Evolutionary conservation across 148 eudicot species (phyloP).

Genomic region (Euryodendron excelsum): DNA sequence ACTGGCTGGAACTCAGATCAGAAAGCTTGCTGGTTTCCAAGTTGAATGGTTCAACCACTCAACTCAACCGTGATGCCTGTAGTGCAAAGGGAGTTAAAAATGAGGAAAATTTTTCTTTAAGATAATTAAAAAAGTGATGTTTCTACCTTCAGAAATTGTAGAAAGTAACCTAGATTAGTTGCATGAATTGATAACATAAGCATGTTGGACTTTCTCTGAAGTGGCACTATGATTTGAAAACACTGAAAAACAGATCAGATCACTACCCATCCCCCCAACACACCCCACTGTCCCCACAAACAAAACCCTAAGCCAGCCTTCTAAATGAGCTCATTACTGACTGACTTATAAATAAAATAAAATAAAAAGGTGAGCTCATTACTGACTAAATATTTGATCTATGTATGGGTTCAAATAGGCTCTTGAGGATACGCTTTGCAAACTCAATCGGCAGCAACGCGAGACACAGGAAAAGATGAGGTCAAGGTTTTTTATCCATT

Average conservation of each 20-base stretch:
- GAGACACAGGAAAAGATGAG: slow-evolving; percentile 35
- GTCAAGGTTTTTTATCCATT: not conserved
- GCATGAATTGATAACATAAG: not conserved
- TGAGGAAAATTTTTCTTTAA: no score
- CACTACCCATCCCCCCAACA: not conserved
- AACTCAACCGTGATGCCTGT: not conserved
- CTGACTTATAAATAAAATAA: no score
- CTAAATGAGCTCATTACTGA: not conserved
- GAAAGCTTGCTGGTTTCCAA: not conserved
- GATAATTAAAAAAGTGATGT: not conserved
- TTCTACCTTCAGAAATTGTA: not conserved
- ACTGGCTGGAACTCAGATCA: not conserved
- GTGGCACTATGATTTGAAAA: not conserved
- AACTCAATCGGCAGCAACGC: slow-evolving; percentile 21
- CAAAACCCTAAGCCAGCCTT: not conserved
- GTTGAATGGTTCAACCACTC: not conserved
- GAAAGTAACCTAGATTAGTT: not conserved
- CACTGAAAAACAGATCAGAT: not conserved
- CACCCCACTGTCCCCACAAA: no score
- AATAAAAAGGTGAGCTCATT: not conserved
- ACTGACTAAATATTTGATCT: not conserved
- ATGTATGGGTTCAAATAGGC: slow-evolving; percentile 14
- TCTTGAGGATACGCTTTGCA: slow-evolving; percentile 23
- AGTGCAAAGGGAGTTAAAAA: not conserved
- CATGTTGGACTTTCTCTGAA: not conserved